phyloP scores from a whole-genome alignment of 1,139 yeast genomes.

The Torulaspora pretoriensis region DNA sequence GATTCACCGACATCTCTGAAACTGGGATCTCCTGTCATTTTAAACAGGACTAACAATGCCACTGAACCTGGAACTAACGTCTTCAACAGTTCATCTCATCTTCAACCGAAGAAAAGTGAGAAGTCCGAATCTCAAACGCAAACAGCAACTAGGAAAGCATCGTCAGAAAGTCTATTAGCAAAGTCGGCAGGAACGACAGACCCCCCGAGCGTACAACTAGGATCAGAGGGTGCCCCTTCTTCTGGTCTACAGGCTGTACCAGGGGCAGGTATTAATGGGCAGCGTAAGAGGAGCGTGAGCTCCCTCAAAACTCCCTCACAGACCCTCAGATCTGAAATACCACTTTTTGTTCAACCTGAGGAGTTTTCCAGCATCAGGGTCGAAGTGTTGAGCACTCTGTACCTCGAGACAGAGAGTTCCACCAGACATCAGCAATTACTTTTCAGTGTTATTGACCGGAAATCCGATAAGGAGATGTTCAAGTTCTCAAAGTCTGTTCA shows the following conservation, averaged over 20 bases:
- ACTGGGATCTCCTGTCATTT: conserved; percentile 25
- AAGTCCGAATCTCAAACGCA: neutral
- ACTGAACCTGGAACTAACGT: neutral
- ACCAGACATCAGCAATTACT: conserved; percentile 58
- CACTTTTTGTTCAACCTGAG: conserved; percentile 60
- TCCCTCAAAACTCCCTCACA: conserved; percentile 16
- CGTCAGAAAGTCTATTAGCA: conserved; percentile 4
- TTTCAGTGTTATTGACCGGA: conserved; percentile 57
- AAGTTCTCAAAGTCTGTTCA: conserved; percentile 57
- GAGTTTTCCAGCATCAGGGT: conserved; percentile 62
- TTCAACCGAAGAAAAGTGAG: neutral
- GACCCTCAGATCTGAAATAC: conserved; percentile 33
- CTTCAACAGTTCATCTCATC: neutral
- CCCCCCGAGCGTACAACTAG: conserved; percentile 4
- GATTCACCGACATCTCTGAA: conserved; percentile 15
- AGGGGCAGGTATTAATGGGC: conserved; percentile 6
- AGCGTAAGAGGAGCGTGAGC: conserved; percentile 14
- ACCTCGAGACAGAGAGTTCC: conserved; percentile 40
- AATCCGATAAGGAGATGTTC: conserved; percentile 65
- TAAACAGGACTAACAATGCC: conserved; percentile 16
- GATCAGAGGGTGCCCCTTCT: neutral
- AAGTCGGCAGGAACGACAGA: conserved; percentile 10
- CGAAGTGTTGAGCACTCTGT: conserved; percentile 54
- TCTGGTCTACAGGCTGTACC: conserved; percentile 5
- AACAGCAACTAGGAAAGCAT: neutral